Base-by-base conservation (phyloP, 345 rosid genomes). In the Xanthoceras sorbifolium region DNA sequence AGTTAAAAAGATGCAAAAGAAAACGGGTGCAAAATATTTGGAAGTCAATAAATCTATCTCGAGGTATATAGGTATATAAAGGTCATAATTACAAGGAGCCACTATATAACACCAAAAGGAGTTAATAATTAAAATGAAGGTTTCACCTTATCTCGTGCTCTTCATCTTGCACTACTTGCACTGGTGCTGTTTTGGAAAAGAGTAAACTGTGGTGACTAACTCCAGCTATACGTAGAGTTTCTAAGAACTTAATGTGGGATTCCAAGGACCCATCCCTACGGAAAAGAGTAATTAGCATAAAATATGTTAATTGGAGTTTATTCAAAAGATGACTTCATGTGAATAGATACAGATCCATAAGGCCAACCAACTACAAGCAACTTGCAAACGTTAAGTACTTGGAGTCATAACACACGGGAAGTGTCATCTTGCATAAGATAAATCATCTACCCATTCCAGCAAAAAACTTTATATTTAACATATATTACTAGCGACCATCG, bases 121-220 rank as follows among this genome's bases (percentile, higher is more conserved):
- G 22, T 10, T 17, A 63, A 15, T 23, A 14, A 46, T 36, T 25
- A 62, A 55, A 55, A 14, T 22, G 32, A n/a, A 25, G 44, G 20
- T 46, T 68, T 85, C 63, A 93, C 98, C 97, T 85, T 71, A 75
- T 80, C 60, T 81, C 90, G 76, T 84, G 89, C 28, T 82, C 93
- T 20, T 92, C 98, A 78, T 87, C 87, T 18, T 83, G 87, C 64
- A 78, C 89, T 44, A 82, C 88, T 80, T 87, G 90, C 38, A 86
- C 84, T 25, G 92, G 94, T 77, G 92, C 90, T 26, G 93, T 83
- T 84, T 93, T 96, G 34, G 99, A 96, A 89, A 92, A 93, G 66
- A 96, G 92, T 74, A 96, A 81, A 79, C 97, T 96, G 81, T 96
- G 99, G 77, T 96, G 91, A 78, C 99, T 96, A 60, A 96, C 93